Percentiles rank a stretch among this genome's conserved stretches.
phyloP scores from a whole-genome alignment of 768 basidiomycete species.

The Saitozyma sp. region DNA sequence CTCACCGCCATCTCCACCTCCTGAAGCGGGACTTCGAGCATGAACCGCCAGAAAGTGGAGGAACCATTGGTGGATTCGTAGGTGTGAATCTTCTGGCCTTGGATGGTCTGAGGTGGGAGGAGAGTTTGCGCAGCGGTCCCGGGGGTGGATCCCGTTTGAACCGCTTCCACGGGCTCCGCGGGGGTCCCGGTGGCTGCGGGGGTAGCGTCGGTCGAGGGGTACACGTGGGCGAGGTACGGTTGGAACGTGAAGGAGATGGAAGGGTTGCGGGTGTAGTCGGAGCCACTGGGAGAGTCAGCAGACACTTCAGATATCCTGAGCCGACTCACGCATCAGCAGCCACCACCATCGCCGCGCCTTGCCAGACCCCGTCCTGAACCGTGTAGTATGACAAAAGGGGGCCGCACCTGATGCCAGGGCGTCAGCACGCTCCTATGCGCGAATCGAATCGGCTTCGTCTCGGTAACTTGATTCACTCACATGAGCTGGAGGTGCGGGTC shows the following conservation, averaged over 20 bases:
- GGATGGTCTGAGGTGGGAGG: constrained; percentile 11
- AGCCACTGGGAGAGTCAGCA: constrained; percentile 17
- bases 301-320: neutral
- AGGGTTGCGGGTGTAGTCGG: constrained; percentile 29
- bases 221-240: constrained; percentile 17
- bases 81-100: constrained; percentile 13
- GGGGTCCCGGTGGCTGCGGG: neutral
- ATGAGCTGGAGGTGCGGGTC: constrained; percentile 80
- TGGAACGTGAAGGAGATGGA: constrained; percentile 32
- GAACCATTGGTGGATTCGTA: neutral
- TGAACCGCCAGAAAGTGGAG: constrained; percentile 81
- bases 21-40: constrained; percentile 74
- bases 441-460: neutral
- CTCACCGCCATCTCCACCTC: constrained; percentile 70
- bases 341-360: constrained; percentile 83
- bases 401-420: constrained; percentile 62
- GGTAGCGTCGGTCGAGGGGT: constrained; percentile 12
- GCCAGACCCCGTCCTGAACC: constrained; percentile 76
- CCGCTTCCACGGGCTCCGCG: neutral
- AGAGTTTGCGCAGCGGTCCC: constrained; percentile 1
- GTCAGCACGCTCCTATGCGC: neutral
- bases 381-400: constrained; percentile 90
- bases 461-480: constrained; percentile 23
- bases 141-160: neutral
- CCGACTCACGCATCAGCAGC: constrained; percentile 29